phyloP scores from a whole-genome alignment of 140 eudicot species.

The Stevia rebaudiana region DNA sequence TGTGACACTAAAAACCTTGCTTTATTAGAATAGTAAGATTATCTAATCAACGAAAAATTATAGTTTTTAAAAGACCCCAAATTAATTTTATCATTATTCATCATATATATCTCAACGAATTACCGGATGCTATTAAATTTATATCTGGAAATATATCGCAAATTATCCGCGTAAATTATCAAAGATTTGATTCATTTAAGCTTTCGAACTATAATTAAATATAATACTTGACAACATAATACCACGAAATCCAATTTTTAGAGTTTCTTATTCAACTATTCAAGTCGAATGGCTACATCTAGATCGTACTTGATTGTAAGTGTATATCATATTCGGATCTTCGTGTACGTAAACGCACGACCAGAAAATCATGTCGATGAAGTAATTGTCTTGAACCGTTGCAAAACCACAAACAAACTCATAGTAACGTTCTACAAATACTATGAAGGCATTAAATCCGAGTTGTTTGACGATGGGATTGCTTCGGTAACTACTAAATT shows the following conservation, averaged over 20 bases:
- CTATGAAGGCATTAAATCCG: not conserved
- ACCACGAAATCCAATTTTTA: no score
- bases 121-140: not conserved
- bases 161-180: no score
- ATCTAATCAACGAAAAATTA: no score
- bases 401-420: not conserved
- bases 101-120: not conserved
- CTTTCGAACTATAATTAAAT: no score
- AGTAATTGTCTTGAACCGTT: not conserved
- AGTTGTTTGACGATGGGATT: not conserved
- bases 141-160: not conserved
- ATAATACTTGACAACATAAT: no score
- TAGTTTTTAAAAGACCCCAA: no score
- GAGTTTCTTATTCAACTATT: not conserved
- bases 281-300: not conserved
- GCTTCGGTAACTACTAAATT: not conserved
- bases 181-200: no score
- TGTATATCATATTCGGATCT: not conserved
- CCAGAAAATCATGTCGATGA: no score
- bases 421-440: not conserved
- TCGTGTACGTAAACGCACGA: not conserved
- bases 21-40: no score
- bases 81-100: not conserved
- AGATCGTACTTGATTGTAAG: not conserved
- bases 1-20: no score